Evolutionary conservation across 2,329 filamentous ascomycete genomes (phyloP), one percentile per base, ranked within the genome.

Genomic region (Trichoderma afroharzianum): DNA sequence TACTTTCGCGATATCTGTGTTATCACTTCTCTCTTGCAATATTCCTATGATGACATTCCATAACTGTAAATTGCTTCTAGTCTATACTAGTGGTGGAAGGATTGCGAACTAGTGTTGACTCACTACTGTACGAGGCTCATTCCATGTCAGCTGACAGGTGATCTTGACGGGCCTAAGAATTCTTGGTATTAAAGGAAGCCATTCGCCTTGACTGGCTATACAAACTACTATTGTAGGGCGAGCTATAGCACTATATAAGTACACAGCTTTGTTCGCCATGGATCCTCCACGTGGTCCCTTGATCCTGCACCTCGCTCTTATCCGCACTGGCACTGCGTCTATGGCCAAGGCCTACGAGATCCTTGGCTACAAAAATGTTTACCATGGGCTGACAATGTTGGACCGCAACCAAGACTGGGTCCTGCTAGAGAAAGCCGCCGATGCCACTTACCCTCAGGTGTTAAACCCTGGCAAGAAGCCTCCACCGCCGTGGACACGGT

Each of bases 251-350:
- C 18, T 47, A 47, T 18, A 11, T 11, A 8, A 21, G 18, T 50
- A 50, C 43, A 6, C 53, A 8, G 2, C 14, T 57, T 57, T 2
- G 26, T 57, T 57, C 53, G 53, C 53, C 26, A 57, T 57, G 53
- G 73, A 73, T 7, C 61, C 71, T 6, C 72, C 72, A 5, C 73
- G 75, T 12, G 76, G 78, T 26, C 79, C 78, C 74, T 75, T 77
- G 55, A 76, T 81, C 50, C 76, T 81, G 12, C 72, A 75, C 2
- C 72, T 81, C 0, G 79, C 80, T 6, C 76, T 80, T 7, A 75
- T 76, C 1, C 78, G 79, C 9, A 81, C 80, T 3, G 80, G 79
- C 7, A 76, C 78, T 21, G 77, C 77, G 1, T 82, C 81, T n/a
- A 78, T 82, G 53, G 75, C 76, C 1, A 72, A 78, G 8, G 80